Base-by-base conservation (phyloP, 805 yeast genomes). In the Candida silvatica region DNA sequence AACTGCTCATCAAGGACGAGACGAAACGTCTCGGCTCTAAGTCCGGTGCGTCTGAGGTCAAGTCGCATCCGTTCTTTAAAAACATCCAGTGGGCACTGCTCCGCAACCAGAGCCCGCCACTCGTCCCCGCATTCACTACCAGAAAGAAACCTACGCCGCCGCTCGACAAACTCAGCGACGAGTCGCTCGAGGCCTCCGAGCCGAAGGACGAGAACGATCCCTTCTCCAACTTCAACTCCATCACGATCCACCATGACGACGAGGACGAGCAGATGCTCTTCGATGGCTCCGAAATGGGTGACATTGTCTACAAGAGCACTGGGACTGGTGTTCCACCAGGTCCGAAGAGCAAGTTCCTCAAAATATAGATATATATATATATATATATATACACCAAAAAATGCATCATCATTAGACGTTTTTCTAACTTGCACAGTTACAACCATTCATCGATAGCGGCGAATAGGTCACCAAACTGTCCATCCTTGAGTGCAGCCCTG, bases 41-140 rank as follows among this genome's bases (percentile, higher is more conserved):
- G 40, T 75, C 86, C 31, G 99, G 99, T 14, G 98, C 98, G 0
- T 80, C 95, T 3, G 99, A 92, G 52, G 75, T 92, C 34, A 92
- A 92, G 52, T 76, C 73, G 38, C 98, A 94, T 56, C 77, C 85
- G 0, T 94, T 88, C 47, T 92, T 92, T 69, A 90, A 87, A 52
- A 81, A 67, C 47, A 78, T 85, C 2, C 95, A 87, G 54, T 92
- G 99, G 99, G 97, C 98, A 0, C 66, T 92, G 39, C 63, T 92
- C 38, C 71, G 98, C 47, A 84, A 92, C 56, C 92, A 81, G 53
- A 80, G 81, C 39, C 97, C 99, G 1, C 99, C 99, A 12, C 79
- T 92, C 78, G 79, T 92, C 14, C 99, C 99, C 0, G 81, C 81
- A 0, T 67, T 86, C 28, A 48, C 54, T 11, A 46, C 47, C 18